Base-by-base conservation (phyloP, 306 rosid species). In the Citrullus colocynthis region DNA sequence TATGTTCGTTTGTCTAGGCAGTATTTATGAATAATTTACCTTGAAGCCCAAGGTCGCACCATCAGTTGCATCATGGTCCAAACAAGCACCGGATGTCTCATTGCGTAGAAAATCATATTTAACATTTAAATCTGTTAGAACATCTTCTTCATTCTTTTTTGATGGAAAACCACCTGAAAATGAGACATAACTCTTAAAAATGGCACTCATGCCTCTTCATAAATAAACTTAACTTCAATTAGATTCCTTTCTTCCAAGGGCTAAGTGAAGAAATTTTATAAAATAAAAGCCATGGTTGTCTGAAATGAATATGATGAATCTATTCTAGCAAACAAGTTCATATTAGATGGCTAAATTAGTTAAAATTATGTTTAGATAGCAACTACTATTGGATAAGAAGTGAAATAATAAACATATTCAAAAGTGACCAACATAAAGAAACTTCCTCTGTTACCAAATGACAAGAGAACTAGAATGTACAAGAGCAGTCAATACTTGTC, bases 101-200 rank as follows among this genome's bases (percentile, higher is more conserved):
- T 86, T 80, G 55, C 81, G 86, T 83, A 86, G 79, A 32, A 78
- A 73, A 54, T 78, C 85, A 82, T 82, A 83, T 20, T 79, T 85
- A 41, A 85, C 58, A 77, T 84, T 81, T 82, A 86, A 81, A 83
- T 81, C 65, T 54, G 87, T 70, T 58, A 86, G 54, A 24, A 81
- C 79, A 75, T 82, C 79, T 75, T 88, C 93, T 52, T 81, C 87
- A 42, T 86, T 88, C 81, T 89, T 94, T 81, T 81, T 88, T 73
- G 84, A 83, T 81, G 83, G 81, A 63, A 79, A 21, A 18, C 83
- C 65, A 80, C 78, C 99, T 96, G 92, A 85, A 79, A 76, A 80
- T 79, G 20, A 76, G 77, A 81, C 60, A 66, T 3, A 42, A 16
- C 5, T 67, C n/a, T 20, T 8, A 17, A 51, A 74, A 49, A 6